Evolutionary conservation across 2,329 filamentous ascomycete species (phyloP).

Genomic region (Pestalotiopsis sp.): DNA sequence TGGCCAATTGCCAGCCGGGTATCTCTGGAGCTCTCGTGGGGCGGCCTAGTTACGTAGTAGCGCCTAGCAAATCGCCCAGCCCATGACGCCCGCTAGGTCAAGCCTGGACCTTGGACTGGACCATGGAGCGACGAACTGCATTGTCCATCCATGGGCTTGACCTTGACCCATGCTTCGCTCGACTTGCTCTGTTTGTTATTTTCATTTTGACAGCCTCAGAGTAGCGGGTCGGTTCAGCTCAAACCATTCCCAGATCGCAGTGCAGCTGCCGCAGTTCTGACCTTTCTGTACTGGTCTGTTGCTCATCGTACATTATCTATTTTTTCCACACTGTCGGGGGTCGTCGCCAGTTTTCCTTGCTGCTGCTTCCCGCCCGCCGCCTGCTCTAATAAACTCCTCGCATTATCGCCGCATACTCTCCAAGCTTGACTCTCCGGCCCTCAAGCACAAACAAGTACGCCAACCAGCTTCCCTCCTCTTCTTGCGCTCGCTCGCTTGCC

Average conservation of each 20-base stretch:
- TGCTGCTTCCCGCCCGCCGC: not conserved
- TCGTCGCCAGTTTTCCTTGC: not conserved
- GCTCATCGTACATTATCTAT: not conserved
- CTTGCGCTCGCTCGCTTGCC: no score
- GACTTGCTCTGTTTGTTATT: not conserved
- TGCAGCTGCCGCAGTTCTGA: not conserved
- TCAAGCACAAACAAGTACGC: not conserved
- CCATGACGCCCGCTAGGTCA: not conserved
- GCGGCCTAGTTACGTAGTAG: not conserved
- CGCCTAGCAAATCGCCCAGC: not conserved
- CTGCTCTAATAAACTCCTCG: not conserved
- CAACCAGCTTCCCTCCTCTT: not conserved
- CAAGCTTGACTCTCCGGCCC: not conserved
- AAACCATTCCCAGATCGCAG: not conserved
- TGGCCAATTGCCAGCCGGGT: constrained; percentile 5
- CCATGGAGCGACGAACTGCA: not conserved
- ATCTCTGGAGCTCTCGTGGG: not conserved
- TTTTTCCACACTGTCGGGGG: not conserved
- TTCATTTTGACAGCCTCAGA: not conserved
- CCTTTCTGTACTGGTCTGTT: not conserved
- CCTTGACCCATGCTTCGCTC: not conserved
- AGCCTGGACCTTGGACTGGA: not conserved
- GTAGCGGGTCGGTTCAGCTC: not conserved
- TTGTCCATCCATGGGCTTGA: not conserved
- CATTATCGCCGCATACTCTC: not conserved